Evolutionary conservation across 257 asterid species (phyloP).

Genomic region (Datura wrightii): DNA sequence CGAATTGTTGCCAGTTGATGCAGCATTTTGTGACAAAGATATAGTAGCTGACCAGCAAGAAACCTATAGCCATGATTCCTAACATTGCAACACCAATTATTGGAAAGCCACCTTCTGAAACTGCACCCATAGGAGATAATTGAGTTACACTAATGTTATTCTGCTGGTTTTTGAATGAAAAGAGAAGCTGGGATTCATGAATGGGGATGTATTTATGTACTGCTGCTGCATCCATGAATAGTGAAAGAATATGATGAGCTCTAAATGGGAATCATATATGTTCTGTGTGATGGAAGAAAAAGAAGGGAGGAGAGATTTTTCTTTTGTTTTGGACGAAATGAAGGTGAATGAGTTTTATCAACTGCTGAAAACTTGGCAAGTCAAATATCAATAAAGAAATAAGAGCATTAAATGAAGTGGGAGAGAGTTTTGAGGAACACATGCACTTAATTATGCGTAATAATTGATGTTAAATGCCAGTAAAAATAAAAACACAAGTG

Average conservation of each 20-base stretch:
- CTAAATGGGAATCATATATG: conserved; percentile 25
- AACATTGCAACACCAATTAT: conserved; percentile 65
- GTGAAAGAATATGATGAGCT: conserved; percentile 33
- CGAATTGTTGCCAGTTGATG: conserved; percentile 70
- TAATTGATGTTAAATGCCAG: not conserved
- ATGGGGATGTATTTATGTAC: conserved; percentile 31
- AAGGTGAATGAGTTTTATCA: conserved; percentile 31
- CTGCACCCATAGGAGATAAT: conserved; percentile 42
- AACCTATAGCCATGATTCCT: conserved; percentile 70
- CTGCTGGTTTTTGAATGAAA: conserved; percentile 47
- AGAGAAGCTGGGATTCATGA: conserved; percentile 43
- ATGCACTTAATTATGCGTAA: conserved; percentile 32
- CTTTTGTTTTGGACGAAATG: not conserved
- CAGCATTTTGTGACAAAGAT: conserved; percentile 73
- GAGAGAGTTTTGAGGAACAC: conserved; percentile 43
- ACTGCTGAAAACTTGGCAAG: conserved; percentile 39
- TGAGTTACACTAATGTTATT: conserved; percentile 27
- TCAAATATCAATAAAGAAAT: conserved; percentile 40
- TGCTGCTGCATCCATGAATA: conserved; percentile 41
- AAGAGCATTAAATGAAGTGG: conserved; percentile 34
- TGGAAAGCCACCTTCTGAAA: conserved; percentile 65
- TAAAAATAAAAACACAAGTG: conserved; percentile 34
- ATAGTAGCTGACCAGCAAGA: conserved; percentile 69
- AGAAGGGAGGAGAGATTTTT: too few relatives aligned
- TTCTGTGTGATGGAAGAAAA: conserved; percentile 22